phyloP scores from a whole-genome alignment of 2,329 filamentous ascomycete species.

The Colletotrichum sp. region DNA sequence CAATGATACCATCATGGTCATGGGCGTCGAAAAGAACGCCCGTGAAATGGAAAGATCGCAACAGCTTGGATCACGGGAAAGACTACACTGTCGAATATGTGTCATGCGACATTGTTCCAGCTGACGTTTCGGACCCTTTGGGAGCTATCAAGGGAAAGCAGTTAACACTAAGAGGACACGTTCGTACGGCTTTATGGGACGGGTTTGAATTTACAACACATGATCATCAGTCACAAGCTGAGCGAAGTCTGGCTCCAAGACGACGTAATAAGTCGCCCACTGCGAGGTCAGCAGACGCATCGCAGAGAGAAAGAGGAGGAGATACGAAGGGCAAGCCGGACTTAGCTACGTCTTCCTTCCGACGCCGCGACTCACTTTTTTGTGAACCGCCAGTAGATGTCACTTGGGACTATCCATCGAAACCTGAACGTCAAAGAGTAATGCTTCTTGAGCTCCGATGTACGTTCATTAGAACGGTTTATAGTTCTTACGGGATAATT shows the following conservation, averaged over 20 bases:
- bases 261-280: background rate
- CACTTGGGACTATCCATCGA: too few species aligned
- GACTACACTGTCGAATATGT: background rate
- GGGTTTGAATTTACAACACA: background rate
- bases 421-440: too few species aligned
- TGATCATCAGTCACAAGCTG: too few species aligned
- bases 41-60: background rate
- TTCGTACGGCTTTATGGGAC: background rate
- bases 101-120: background rate
- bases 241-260: too few species aligned
- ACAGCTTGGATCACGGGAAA: background rate
- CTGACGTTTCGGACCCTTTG: background rate
- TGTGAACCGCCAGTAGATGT: too few species aligned
- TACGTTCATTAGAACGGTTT: accelerated
- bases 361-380: too few species aligned
- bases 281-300: accelerated
- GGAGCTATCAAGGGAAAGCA: background rate
- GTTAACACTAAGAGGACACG: accelerated
- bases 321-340: too few species aligned
- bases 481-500: accelerated
- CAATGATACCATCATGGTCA: background rate
- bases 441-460: background rate
- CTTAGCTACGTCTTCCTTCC: too few species aligned
- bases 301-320: too few species aligned
- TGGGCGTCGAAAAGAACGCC: background rate